Conservation (phyloP, 2,329 filamentous ascomycete species). For the Phaeosphaeriaceae sp. region DNA sequence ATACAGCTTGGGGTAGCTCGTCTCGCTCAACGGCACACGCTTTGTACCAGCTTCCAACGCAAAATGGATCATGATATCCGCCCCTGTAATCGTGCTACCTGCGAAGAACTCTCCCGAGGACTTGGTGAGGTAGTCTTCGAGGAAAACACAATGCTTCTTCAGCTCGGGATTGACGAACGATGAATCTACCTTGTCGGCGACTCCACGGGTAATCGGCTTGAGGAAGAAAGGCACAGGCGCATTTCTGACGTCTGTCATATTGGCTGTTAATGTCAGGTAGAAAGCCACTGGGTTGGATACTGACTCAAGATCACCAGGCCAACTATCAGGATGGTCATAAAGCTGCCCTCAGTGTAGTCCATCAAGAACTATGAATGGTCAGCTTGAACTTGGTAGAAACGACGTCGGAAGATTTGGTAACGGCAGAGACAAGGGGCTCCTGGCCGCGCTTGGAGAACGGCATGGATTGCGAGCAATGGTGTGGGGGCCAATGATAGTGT, state of each 20-base stretch:
- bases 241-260: constrained; percentile 47
- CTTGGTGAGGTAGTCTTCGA: constrained; percentile 58
- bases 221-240: constrained; percentile 72
- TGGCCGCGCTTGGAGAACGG: not conserved
- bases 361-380: constrained; percentile 58
- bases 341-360: constrained; percentile 84
- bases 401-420: not conserved
- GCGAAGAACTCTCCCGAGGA: constrained; percentile 62
- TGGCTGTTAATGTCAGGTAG: constrained; percentile 2
- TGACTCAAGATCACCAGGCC: constrained; percentile 63
- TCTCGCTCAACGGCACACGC: constrained; percentile 47
- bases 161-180: constrained; percentile 57
- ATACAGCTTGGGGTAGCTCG: constrained; percentile 55
- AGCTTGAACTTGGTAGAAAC: not conserved
- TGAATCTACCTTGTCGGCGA: constrained; percentile 58
- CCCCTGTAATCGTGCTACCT: constrained; percentile 56
- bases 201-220: constrained; percentile 65
- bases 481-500: not conserved
- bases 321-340: constrained; percentile 76
- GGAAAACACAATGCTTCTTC: constrained; percentile 56
- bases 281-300: not conserved
- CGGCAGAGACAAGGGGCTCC: not conserved
- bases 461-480: not conserved
- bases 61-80: constrained; percentile 62
- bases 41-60: constrained; percentile 55